These are phyloP conservation scores for Spergularia azorica DNA, from an alignment of 179 eudicot genomes.

Conservation along the genomic window DNA sequence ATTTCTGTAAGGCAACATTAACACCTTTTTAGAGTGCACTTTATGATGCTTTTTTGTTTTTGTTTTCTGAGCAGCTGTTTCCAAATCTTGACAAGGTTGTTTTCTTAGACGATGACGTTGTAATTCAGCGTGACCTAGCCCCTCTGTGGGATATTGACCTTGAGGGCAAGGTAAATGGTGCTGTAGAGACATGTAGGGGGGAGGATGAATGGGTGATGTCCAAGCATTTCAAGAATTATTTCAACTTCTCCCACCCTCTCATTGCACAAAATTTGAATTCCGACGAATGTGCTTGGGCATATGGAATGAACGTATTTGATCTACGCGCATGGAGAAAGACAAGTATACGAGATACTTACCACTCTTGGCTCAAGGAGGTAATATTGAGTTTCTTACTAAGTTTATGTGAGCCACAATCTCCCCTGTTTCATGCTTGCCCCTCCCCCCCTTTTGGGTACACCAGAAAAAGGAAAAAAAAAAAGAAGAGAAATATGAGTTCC, in stretches of 20 bases:
- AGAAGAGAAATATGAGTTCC: no score
- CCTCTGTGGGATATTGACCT: slow-evolving; percentile 94
- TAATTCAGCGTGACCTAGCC: slow-evolving; percentile 86
- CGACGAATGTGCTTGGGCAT: slow-evolving; percentile 99
- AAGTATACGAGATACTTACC: slow-evolving; percentile 85
- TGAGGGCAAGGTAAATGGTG: slow-evolving; percentile 94
- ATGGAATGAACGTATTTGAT: slow-evolving; percentile 98
- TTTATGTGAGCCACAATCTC: no score
- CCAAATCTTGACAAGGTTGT: slow-evolving; percentile 94
- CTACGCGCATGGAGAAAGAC: slow-evolving; percentile 89
- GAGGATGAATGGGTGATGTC: slow-evolving; percentile 97
- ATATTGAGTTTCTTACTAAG: not conserved
- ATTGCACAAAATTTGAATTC: slow-evolving; percentile 75
- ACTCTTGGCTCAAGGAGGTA: slow-evolving; percentile 96
- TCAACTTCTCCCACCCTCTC: slow-evolving; percentile 94
- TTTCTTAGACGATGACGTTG: slow-evolving; percentile 93
- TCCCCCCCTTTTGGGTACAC: no score
- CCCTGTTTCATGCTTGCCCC: no score
- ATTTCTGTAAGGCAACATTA: not conserved
- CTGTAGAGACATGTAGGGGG: slow-evolving; percentile 97
- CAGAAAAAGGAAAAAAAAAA: no score
- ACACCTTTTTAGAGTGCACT: not conserved
- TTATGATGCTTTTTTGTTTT: not conserved
- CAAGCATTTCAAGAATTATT: slow-evolving; percentile 80
- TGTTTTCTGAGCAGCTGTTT: slow-evolving; percentile 62